Evolutionary conservation across 345 rosid genomes (phyloP), one percentile per base, ranked within the genome.

Genomic region (Brassica napus): DNA sequence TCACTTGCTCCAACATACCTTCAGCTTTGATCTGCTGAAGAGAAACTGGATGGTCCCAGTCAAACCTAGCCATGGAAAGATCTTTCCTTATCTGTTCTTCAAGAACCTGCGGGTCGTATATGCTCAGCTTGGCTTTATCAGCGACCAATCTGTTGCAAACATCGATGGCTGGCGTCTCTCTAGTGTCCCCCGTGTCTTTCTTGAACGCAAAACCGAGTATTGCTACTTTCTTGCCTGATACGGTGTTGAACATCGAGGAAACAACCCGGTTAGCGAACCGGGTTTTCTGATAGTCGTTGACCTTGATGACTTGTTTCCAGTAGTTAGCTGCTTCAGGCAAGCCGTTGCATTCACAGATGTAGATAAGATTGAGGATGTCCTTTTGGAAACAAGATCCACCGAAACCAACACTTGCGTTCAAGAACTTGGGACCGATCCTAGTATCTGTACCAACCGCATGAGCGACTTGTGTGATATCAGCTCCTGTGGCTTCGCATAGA

Each of bases 331-430:
- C 89, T 12, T 90, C 91, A 0, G 90, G 86, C 26, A 90, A 86
- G 82, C 94, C 92, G 76, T 86, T 85, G 87, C 91, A 90, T 37
- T 90, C 91, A 6, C 91, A 90, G 8, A 90, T 90, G 77, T 90
- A 88, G 26, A 90, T 84, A 75, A 90, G 86, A 67, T 88, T 90
- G 72, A 90, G 42, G 49, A 90, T 88, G 32, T 90, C 94, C 71
- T 90, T 90, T 58, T 88, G 94, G 81, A 90, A 90, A 77, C 92
- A 86, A 42, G 92, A 90, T 21, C 94, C 92, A 64, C 94, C 92
- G 26, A 90, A 90, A 76, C 92, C 94, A 28, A 88, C 92, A 74
- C 91, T 90, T 12, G 92, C 89, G 65, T 84, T 86, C 89, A 90
- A 79, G 80, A 88, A 90, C 85, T 85, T 90, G 8, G 89, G 91